Evolutionary conservation across 1,139 yeast species (phyloP).

Genomic region (Eremothecium gossypii): DNA sequence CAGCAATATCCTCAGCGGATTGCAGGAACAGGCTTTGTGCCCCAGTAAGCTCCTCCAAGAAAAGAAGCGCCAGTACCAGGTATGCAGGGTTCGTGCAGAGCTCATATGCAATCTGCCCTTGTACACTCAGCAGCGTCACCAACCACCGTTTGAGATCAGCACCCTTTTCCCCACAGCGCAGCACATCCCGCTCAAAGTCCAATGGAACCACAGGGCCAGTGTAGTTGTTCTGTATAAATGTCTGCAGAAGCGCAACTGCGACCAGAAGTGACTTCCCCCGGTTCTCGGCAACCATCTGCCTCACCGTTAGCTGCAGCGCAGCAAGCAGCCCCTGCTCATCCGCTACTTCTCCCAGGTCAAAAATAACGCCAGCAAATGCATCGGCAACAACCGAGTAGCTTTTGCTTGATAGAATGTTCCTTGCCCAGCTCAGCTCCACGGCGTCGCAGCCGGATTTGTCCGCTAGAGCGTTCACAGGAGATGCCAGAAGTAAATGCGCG

Average conservation of each 20-base stretch:
- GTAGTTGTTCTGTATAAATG: slow-evolving; percentile 66
- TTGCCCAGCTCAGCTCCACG: slow-evolving; percentile 7
- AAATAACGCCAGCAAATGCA: slow-evolving; percentile 4
- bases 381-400: slow-evolving; percentile 15
- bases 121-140: slow-evolving; percentile 37
- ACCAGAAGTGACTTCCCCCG: slow-evolving; percentile 18
- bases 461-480: not conserved
- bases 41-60: slow-evolving; percentile 43
- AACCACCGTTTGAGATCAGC: slow-evolving; percentile 20
- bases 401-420: slow-evolving; percentile 19
- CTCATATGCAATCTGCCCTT: slow-evolving; percentile 59
- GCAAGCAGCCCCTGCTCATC: slow-evolving; percentile 4
- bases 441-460: slow-evolving; percentile 1
- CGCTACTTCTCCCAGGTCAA: slow-evolving; percentile 1
- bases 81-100: slow-evolving; percentile 47
- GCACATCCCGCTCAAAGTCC: slow-evolving; percentile 29
- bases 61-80: slow-evolving; percentile 39
- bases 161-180: slow-evolving; percentile 8
- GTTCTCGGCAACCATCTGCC: slow-evolving; percentile 1
- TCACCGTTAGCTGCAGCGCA: slow-evolving; percentile 4
- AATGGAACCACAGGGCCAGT: slow-evolving; percentile 67
- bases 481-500: not conserved
- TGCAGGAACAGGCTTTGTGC: slow-evolving; percentile 27
- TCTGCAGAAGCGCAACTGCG: slow-evolving; percentile 54
- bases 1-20: slow-evolving; percentile 17